Base-by-base conservation (phyloP, 1,139 yeast genomes). In the Yamadazyma taylorii region DNA sequence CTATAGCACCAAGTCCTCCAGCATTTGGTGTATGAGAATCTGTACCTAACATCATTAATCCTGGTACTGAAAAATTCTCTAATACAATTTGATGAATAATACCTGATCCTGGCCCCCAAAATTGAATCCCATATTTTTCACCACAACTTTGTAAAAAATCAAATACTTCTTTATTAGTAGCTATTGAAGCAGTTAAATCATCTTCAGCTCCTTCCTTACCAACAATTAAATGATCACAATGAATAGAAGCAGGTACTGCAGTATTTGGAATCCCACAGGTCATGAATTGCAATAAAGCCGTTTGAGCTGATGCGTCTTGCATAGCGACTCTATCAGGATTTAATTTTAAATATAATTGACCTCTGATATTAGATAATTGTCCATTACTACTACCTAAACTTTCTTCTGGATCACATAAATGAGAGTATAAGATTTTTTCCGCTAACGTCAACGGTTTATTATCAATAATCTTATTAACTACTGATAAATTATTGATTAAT, bases 81-180 rank as follows among this genome's bases (percentile, higher is more conserved):
- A 92, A 73, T 26, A 92, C 96, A 52, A 92, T 92, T 68, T 92
- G 98, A 66, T 92, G 98, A 53, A 92, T 92, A 53, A 92, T 92
- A 56, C 98, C 98, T 10, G 97, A 89, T 36, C 98, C 98, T 12
- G 98, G 97, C 11, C 96, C 96, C 98, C 98, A 92, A 67, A 92
- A 92, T 59, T 87, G 96, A 48, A 92, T 88, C 43, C 97, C 97
- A 60, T 89, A 92, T 63, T 86, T 89, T 52, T 78, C 84, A 45
- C 95, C 95, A 66, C 96, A 88, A 45, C 90, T 79, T 61, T 85
- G 86, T 51, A 92, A 72, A 68, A 92, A 92, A 58, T 89, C 95
- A 58, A 89, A 92, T 34, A 92, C 97, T 63, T 92, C 98, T 55
- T 84, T 81, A 71, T 92, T 92, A 38, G 89, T 83, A 14, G 85